These are phyloP conservation scores for Chlamydomonas incerta DNA, from an alignment of 139 green algal genomes.

Conservation along the genomic window DNA sequence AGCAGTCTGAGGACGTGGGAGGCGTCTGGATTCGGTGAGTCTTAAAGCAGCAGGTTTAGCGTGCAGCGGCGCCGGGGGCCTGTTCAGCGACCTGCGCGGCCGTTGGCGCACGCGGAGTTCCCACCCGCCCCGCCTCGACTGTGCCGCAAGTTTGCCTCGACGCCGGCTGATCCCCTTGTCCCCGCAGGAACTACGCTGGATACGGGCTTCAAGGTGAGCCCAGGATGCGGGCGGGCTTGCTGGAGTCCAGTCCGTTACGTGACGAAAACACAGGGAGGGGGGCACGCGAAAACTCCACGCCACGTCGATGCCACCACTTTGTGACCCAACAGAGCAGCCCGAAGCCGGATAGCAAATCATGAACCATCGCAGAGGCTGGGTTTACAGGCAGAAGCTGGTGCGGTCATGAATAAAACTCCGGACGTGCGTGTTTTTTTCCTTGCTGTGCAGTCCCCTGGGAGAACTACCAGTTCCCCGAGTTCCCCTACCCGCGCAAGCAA, in stretches of 20 bases:
- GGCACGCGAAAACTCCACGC: background rate
- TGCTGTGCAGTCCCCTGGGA: conserved; percentile 25
- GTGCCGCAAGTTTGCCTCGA: too few species aligned
- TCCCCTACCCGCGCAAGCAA: conserved; percentile 7
- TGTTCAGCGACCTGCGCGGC: too few species aligned
- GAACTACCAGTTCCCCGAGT: conserved; percentile 40
- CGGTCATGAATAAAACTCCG: too few species aligned
- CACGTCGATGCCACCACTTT: background rate
- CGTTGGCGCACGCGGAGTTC: too few species aligned
- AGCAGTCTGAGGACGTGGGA: conserved; percentile 26
- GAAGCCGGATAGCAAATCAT: too few species aligned
- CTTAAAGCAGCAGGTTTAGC: too few species aligned
- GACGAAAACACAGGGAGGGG: background rate
- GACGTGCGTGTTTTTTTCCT: too few species aligned
- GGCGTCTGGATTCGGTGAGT: conserved; percentile 21
- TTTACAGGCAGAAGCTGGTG: too few species aligned
- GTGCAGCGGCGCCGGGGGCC: too few species aligned
- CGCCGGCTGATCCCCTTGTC: too few species aligned
- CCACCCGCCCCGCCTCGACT: too few species aligned
- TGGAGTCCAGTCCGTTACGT: background rate
- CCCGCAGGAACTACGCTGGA: conserved; percentile 14
- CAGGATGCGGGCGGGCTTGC: background rate
- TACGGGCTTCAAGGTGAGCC: conserved; percentile 33
- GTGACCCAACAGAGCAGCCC: background rate
- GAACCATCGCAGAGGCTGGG: too few species aligned